Base-by-base conservation (phyloP, 768 basidiomycete genomes). In the Mycena amicta region DNA sequence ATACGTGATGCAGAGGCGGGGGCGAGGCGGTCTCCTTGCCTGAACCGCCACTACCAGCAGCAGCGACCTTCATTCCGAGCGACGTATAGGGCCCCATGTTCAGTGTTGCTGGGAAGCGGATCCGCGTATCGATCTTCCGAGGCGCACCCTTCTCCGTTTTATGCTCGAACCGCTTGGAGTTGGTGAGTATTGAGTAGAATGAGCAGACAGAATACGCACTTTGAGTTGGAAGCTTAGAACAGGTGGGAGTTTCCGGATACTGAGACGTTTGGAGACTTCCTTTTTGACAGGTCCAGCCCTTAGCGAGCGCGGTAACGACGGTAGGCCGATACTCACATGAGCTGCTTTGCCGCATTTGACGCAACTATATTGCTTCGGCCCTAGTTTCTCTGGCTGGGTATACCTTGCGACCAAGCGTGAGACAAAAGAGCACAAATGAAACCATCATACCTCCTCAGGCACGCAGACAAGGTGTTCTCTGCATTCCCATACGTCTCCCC, bases 191-290 rank as follows among this genome's bases (percentile, higher is more conserved):
- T n/a, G 5, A 47, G 57, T n/a, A 29, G 51, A n/a, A n/a, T n/a
- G n/a, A n/a, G n/a, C n/a, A n/a, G n/a, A n/a, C 54, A 53, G 31
- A 57, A 22, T 30, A 50, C 39, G 25, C 58, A 92, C 95, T 82
- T 98, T 98, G 78, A 98, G 89, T 70, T 98, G 96, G 66, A 98
- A 92, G 64, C 90, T 92, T 47, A 98, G 76, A 0, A 96, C 94
- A 0, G 92, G 89, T 0, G 96, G 95, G 6, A 98, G 78, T 64
- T 87, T 89, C 50, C 83, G 85, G 64, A 98, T 87, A 64, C 89
- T 92, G 50, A 98, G 77, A 5, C 92, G 86, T 68, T 95, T 94
- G 63, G 85, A 92, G 1, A 90, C 91, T 64, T 89, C 87, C 83
- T 92, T 70, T 13, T 45, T 27, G 23, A 56, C 59, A 23, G 58